These are phyloP conservation scores for Solioccasus polychromus DNA, from an alignment of 768 basidiomycete species.

Conservation along the genomic window DNA sequence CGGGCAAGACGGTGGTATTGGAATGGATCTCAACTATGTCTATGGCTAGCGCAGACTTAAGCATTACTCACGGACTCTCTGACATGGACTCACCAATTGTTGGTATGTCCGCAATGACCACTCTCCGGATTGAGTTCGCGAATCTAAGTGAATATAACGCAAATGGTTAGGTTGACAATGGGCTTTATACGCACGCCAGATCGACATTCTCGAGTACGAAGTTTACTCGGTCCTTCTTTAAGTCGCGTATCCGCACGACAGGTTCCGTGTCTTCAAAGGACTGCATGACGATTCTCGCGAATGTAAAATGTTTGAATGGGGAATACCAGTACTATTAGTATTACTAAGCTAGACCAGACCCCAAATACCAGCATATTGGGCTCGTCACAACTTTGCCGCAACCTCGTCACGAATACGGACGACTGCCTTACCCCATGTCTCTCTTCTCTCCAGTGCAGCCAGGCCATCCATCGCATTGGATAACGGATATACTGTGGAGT, in stretches of 20 bases:
- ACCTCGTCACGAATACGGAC: constrained; percentile 58
- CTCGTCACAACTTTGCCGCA: constrained; percentile 41
- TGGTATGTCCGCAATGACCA: constrained; percentile 95
- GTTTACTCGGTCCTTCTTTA: constrained; percentile 82
- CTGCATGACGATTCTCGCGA: constrained; percentile 37
- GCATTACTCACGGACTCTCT: background rate
- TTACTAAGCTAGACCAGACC: constrained; percentile 10
- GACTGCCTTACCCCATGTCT: constrained; percentile 92
- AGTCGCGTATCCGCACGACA: constrained; percentile 76
- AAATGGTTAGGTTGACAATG: background rate
- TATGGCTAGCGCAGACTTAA: constrained; percentile 59
- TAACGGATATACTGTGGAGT: constrained; percentile 65
- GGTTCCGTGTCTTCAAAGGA: constrained; percentile 49
- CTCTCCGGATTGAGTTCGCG: constrained; percentile 90
- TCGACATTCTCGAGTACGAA: constrained; percentile 97
- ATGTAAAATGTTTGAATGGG: no score
- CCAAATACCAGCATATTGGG: constrained; percentile 15
- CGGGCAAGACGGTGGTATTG: constrained; percentile 91
- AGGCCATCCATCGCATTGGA: constrained; percentile 68
- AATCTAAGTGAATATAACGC: constrained; percentile 48
- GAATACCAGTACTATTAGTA: no score
- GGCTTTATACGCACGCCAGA: constrained; percentile 65
- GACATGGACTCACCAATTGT: constrained; percentile 72
- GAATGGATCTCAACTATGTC: constrained; percentile 92
- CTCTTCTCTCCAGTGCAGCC: constrained; percentile 69